phyloP scores from a whole-genome alignment of 352 stramenopile genomes.

The Phytophthora hybrid region DNA sequence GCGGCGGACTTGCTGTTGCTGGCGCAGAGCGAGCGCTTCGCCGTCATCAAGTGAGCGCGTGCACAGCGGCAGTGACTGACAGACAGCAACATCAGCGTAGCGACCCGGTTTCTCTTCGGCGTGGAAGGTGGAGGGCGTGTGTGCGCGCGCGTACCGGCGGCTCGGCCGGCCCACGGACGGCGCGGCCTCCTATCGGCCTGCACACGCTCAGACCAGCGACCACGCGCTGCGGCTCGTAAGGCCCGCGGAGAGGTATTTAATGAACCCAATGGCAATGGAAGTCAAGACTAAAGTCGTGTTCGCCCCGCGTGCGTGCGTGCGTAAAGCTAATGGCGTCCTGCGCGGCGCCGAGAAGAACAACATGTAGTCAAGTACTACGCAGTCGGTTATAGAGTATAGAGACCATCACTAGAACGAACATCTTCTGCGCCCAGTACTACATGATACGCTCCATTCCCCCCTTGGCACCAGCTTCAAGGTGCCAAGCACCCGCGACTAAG shows the following conservation, averaged over 20 bases:
- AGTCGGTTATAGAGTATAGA: constrained; percentile 24
- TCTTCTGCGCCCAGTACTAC: neutral
- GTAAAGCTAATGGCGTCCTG: constrained; percentile 15
- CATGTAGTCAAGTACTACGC: constrained; percentile 22
- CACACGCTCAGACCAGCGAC: neutral
- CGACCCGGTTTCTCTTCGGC: constrained; percentile 36
- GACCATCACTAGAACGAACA: constrained; percentile 35
- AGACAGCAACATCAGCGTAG: constrained; percentile 34
- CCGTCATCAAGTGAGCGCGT: constrained; percentile 55
- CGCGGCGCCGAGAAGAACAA: neutral
- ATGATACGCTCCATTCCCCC: too few relatives aligned
- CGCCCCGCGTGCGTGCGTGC: constrained; percentile 23
- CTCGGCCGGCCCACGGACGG: neutral
- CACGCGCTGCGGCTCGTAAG: constrained; percentile 30
- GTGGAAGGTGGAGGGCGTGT: constrained; percentile 11
- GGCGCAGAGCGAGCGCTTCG: constrained; percentile 76
- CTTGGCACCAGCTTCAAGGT: constrained; percentile 11
- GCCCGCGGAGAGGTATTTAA: constrained; percentile 51
- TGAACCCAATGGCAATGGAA: constrained; percentile 42
- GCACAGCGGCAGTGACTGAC: constrained; percentile 17
- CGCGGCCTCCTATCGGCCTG: neutral
- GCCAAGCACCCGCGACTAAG: constrained; percentile 14
- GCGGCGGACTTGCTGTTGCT: constrained; percentile 57
- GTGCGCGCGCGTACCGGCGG: constrained; percentile 3
- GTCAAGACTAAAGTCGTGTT: constrained; percentile 45